These are phyloP conservation scores for Chrysochromulina tobinii DNA, from an alignment of 78 protist genomes.

Conservation along the genomic window DNA sequence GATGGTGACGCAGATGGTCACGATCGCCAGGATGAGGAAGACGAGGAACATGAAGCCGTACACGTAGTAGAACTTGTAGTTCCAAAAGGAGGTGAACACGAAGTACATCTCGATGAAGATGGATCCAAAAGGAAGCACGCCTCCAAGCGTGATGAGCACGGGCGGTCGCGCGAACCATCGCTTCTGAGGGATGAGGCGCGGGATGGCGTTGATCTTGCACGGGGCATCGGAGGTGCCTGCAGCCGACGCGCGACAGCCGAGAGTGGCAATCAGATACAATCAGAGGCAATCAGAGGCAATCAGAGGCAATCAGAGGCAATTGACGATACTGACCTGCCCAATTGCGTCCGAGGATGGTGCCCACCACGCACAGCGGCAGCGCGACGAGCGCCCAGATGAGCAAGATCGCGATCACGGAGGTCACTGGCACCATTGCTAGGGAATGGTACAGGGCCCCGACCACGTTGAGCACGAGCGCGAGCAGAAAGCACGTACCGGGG, in stretches of 20 bases:
- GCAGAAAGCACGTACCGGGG: conserved; percentile 22
- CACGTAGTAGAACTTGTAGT: conserved; percentile 92
- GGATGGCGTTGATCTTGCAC: conserved; percentile 65
- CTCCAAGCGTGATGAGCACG: conserved; percentile 48
- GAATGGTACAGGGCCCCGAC: conserved; percentile 66
- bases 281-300: too few relatives aligned
- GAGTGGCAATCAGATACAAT: too few relatives aligned
- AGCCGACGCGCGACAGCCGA: too few relatives aligned
- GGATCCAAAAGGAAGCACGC: conserved; percentile 88
- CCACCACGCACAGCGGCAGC: conserved; percentile 81
- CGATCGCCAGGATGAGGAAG: conserved; percentile 65
- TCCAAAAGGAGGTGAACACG: conserved; percentile 90
- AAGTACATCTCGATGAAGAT: conserved; percentile 94
- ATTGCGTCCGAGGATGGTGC: conserved; percentile 61
- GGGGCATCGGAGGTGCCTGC: conserved; percentile 15
- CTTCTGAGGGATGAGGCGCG: conserved; percentile 75
- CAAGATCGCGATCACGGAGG: conserved; percentile 9
- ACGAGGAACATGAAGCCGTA: conserved; percentile 87
- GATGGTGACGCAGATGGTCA: conserved; percentile 76
- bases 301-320: too few relatives aligned
- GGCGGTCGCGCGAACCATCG: background rate
- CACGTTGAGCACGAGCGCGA: conserved; percentile 60
- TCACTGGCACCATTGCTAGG: conserved; percentile 48
- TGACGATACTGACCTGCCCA: background rate
- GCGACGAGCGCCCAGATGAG: conserved; percentile 72